Evolutionary conservation across 495 filamentous ascomycete species (phyloP), one percentile per base, ranked within the genome.

Genomic region (Aspergillus homomorphus): DNA sequence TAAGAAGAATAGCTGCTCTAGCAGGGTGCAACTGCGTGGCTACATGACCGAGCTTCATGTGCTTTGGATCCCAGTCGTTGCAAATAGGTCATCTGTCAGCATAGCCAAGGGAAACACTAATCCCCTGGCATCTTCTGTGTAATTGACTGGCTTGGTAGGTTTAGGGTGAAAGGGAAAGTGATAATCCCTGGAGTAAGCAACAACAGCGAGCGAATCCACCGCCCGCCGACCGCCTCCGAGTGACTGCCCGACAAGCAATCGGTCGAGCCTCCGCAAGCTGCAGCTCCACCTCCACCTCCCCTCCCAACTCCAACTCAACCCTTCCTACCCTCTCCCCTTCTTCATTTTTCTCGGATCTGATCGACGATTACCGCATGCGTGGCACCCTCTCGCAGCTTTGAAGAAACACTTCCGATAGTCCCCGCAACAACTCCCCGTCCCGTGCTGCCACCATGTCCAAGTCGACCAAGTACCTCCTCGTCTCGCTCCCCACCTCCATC

Each of bases 401-500:
- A n/a, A n/a, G 5, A 38, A 38, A 30, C 2, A 8, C 2, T 28
- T n/a, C 24, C 30, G 59, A 23, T 51, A 57, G 7, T 21, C 45
- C 42, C 54, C 54, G 19, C 50, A 56, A 22, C n/a, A n/a, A n/a
- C 51, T 14, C 33, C 46, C 19, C 45, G 9, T 45, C 28, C 3
- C 51, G 45, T 28, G 18, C 52, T 50, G 20, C 21, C 68, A 75
- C 63, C 48, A 87, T 87, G 84, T 82, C 85, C 62, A 83, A 82
- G 66, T 69, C 73, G 56, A 73, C 76, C 57, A 85, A 78, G 64
- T 92, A 89, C 75, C 77, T 88, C 62, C 80, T 90, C 64, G 80
- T 92, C 56, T 90, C 89, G 38, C 80, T 92, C 57, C 89, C 89
- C 45, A 84, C 84, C 54, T 88, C 86, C 19, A 90, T 92, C 70